These are phyloP conservation scores for Pleochaeta shiraiana DNA, from an alignment of 2,329 filamentous ascomycete species.

Conservation along the genomic window DNA sequence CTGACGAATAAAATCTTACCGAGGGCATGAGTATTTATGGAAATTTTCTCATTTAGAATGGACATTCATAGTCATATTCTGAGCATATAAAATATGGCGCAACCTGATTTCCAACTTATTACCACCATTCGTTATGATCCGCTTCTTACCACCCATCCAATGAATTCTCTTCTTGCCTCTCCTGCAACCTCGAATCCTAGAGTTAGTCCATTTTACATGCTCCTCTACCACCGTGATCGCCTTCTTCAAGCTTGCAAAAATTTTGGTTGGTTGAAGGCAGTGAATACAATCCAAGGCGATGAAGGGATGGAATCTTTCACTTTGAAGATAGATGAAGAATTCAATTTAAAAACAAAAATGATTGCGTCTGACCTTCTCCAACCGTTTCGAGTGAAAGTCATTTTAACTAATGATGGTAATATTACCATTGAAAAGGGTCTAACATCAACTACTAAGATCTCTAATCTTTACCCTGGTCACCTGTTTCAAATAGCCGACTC, in stretches of 20 bases:
- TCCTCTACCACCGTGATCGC: constrained; percentile 56
- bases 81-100: background rate
- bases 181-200: constrained; percentile 23
- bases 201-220: constrained; percentile 52
- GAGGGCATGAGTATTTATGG: too few species aligned
- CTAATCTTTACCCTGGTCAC: constrained; percentile 32
- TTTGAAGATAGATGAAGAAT: constrained; percentile 18
- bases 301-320: constrained; percentile 25
- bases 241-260: constrained; percentile 40
- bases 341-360: constrained; percentile 12
- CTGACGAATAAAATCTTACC: too few species aligned
- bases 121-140: constrained; percentile 54
- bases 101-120: constrained; percentile 35
- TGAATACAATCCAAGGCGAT: constrained; percentile 24
- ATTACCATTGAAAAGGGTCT: constrained; percentile 23
- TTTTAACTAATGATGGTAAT: constrained; percentile 28
- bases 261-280: constrained; percentile 30
- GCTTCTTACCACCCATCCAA: constrained; percentile 22
- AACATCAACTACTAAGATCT: constrained; percentile 22
- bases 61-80: too few species aligned
- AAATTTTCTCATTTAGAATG: too few species aligned
- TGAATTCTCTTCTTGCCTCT: constrained; percentile 16
- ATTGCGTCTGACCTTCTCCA: background rate
- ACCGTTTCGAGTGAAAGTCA: constrained; percentile 31
- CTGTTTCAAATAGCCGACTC: background rate